phyloP scores from a whole-genome alignment of 1,284 basidiomycete species.

The Earliella scabrosa region DNA sequence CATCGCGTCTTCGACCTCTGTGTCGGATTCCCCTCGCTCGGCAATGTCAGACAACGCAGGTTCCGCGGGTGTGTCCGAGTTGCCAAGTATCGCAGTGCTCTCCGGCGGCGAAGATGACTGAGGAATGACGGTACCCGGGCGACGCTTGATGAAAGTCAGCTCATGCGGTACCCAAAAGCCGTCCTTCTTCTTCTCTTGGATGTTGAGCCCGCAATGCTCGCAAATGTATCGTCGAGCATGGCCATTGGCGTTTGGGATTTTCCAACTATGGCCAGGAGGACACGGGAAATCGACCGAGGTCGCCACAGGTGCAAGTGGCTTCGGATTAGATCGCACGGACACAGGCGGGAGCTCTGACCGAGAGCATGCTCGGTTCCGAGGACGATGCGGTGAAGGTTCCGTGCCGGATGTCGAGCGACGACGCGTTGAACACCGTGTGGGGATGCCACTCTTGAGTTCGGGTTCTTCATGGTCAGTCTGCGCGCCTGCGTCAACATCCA shows the following conservation, averaged over 20 bases:
- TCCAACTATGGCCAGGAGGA: constrained; percentile 16
- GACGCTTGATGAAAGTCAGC: neutral
- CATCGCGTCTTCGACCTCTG: neutral
- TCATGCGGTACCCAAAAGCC: constrained; percentile 15
- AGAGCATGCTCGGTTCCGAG: neutral
- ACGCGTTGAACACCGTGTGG: neutral
- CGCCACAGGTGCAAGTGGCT: constrained; percentile 16
- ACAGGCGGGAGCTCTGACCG: neutral
- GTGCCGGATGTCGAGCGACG: neutral
- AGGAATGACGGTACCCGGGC: neutral
- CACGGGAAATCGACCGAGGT: constrained; percentile 1
- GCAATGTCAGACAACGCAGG: neutral
- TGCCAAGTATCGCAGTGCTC: no score
- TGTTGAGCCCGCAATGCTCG: constrained; percentile 2
- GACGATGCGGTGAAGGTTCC: neutral
- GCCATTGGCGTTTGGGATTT: constrained; percentile 4
- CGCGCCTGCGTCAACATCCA: constrained; percentile 3
- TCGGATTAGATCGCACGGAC: constrained; percentile 15
- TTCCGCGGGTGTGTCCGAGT: neutral
- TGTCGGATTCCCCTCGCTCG: neutral
- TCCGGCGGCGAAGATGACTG: no score
- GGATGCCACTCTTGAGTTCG: neutral
- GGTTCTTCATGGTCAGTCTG: neutral
- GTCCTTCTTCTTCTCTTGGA: constrained; percentile 23
- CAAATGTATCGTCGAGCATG: constrained; percentile 17